Conservation (phyloP, 202 grass and related monocot species). For the Carex arenaria region DNA sequence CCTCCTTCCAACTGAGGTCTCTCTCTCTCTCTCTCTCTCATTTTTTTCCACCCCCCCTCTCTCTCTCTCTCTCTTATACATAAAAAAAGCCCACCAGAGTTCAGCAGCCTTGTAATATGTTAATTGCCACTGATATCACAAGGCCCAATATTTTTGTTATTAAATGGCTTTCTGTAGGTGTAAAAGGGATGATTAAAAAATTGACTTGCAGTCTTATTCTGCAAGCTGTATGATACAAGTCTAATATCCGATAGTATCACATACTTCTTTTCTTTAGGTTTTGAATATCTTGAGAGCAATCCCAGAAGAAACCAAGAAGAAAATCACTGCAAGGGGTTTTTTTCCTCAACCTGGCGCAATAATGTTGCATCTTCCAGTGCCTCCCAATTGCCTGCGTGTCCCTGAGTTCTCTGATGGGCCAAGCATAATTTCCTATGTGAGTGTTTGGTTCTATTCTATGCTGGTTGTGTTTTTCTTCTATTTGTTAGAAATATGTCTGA, state of each 20-base stretch:
- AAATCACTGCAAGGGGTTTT: constrained; percentile 57
- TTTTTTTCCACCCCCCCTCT: neutral
- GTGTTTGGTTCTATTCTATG: constrained; percentile 29
- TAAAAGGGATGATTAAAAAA: neutral
- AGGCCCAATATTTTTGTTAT: neutral
- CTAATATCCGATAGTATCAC: constrained; percentile 13
- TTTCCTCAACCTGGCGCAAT: constrained; percentile 68
- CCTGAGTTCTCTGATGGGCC: constrained; percentile 84
- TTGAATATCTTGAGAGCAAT: constrained; percentile 81
- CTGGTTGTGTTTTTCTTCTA: neutral
- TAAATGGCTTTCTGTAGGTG: neutral
- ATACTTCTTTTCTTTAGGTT: constrained; percentile 39
- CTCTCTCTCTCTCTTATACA: neutral
- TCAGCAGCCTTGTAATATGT: neutral
- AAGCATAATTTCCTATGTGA: constrained; percentile 75
- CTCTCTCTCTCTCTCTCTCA: neutral
- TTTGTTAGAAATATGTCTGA: neutral
- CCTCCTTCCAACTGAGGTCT: constrained; percentile 77
- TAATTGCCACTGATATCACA: neutral
- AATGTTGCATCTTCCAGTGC: constrained; percentile 74
- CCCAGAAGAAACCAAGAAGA: constrained; percentile 69
- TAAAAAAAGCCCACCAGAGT: neutral
- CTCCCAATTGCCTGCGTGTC: constrained; percentile 78
- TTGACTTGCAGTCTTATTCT: neutral
- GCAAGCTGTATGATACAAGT: neutral